Percentiles rank a stretch among this genome's conserved stretches.
Conservation (phyloP, 129 eudicot genomes). For the Escallonia herrerae region DNA sequence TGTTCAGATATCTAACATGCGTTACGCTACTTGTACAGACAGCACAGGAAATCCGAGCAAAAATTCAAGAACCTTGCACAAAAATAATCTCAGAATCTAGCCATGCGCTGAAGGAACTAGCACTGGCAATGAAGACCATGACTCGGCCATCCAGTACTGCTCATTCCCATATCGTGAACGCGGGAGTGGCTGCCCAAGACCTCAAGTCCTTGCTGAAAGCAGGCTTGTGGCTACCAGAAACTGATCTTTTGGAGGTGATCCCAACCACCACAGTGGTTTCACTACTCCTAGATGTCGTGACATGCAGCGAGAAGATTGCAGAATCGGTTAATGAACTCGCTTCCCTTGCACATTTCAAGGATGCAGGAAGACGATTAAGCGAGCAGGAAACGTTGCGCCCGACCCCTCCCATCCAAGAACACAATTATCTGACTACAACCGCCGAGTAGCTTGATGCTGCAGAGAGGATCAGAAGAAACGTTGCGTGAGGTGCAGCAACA, state of each 20-base stretch:
- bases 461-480: too few species aligned
- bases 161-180: neutral
- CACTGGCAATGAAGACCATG: conserved; percentile 23
- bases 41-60: conserved; percentile 11
- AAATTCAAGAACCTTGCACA: conserved; percentile 23
- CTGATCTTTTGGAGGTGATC: conserved; percentile 13
- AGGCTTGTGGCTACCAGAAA: conserved; percentile 2
- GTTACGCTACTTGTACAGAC: conserved; percentile 5
- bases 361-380: neutral
- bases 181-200: conserved; percentile 14
- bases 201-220: conserved; percentile 24
- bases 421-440: too few species aligned
- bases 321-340: conserved; percentile 28
- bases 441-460: too few species aligned
- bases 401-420: too few species aligned
- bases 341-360: conserved; percentile 23
- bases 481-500: too few species aligned
- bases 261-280: conserved; percentile 33
- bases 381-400: too few species aligned
- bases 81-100: conserved; percentile 28
- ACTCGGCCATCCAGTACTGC: conserved; percentile 2
- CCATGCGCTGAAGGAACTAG: conserved; percentile 27
- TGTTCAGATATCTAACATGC: too few species aligned
- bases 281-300: conserved; percentile 15
- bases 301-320: conserved; percentile 16